Evolutionary conservation across 2,329 filamentous ascomycete species (phyloP), one percentile per base, ranked within the genome.

Genomic region (Calonectria multiphialidica): DNA sequence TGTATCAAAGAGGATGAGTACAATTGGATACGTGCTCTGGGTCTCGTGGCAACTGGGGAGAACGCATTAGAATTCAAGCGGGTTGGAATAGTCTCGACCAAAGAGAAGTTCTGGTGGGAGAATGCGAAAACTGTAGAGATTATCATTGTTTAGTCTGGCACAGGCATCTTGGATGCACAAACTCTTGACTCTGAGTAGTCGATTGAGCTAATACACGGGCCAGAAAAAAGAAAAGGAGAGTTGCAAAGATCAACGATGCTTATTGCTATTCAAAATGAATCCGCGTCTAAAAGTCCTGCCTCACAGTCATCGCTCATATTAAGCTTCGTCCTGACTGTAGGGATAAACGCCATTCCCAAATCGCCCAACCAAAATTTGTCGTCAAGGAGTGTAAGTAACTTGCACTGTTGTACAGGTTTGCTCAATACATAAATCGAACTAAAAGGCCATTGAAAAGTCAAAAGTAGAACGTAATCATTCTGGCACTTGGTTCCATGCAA

Each of bases 21-120:
- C 5, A 45, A 45, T 5, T 62, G 57, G 57, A 62, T 62, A 30
- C 57, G 37, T 45, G 37, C 57, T 12, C 18, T 62, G 16, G 57
- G 57, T 8, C 40, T 62, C 13, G 40, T 62, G 9, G 37, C 37
- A n/a, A 45, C 40, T 15, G 40, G 40, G 13, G 23, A 45, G 1
- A 62, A 62, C 33, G 37, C 57, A 1, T 9, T 45, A 18, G 37
- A 44, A 16, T 62, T 62, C 13, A 62, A 62, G 18, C 30, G 57
- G 13, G 57, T 62, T 4, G 57, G 57, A 5, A 23, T 62, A 37
- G 57, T 62, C n/a, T 44, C 37, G 10, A 44, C 57, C 0, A 62
- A 62, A 3, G 57, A 62, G 5, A 28, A 42, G 40, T 62, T 62
- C 23, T 62, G 57, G 57, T 62, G 57, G 57, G 57, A 62, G 18